Percentiles rank a stretch among this genome's conserved stretches.
Evolutionary conservation across 2,329 filamentous ascomycete genomes (phyloP).

Genomic region (Dichotomopilus funicola): DNA sequence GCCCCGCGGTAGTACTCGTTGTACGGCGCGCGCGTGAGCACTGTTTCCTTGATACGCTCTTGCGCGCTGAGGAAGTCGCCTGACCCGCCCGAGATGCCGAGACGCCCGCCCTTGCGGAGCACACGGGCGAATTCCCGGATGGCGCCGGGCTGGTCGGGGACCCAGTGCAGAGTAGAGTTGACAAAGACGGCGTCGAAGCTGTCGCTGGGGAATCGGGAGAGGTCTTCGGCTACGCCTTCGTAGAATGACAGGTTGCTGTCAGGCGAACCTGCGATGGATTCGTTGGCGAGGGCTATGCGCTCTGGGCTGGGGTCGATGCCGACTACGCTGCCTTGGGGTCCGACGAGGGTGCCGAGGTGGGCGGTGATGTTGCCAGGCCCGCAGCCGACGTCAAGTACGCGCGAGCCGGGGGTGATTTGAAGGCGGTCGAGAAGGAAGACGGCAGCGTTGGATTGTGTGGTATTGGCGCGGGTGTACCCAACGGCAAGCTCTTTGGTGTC

Average conservation of each 20-base stretch:
- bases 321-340: background rate
- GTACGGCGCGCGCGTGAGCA: constrained; percentile 2
- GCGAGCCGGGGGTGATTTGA: background rate
- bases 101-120: background rate
- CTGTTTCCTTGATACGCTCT: constrained; percentile 1
- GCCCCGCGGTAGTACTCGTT: background rate
- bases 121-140: background rate
- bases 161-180: constrained; percentile 6
- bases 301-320: constrained; percentile 2
- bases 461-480: background rate
- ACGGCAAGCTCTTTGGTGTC: background rate
- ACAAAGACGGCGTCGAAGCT: constrained; percentile 5
- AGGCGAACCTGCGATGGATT: background rate
- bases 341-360: background rate
- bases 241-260: background rate
- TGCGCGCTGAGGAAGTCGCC: constrained; percentile 1
- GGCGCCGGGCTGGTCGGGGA: background rate
- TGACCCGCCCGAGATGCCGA: constrained; percentile 7
- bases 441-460: background rate
- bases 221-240: constrained; percentile 1
- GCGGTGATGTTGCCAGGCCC: constrained; percentile 3
- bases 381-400: constrained; percentile 5
- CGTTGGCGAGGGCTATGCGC: constrained; percentile 2
- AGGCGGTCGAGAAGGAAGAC: background rate
- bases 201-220: background rate